Percentiles rank a stretch among this genome's conserved stretches.
Conservation (phyloP, 1,139 yeast genomes). For the Protomyces macrosporus region DNA sequence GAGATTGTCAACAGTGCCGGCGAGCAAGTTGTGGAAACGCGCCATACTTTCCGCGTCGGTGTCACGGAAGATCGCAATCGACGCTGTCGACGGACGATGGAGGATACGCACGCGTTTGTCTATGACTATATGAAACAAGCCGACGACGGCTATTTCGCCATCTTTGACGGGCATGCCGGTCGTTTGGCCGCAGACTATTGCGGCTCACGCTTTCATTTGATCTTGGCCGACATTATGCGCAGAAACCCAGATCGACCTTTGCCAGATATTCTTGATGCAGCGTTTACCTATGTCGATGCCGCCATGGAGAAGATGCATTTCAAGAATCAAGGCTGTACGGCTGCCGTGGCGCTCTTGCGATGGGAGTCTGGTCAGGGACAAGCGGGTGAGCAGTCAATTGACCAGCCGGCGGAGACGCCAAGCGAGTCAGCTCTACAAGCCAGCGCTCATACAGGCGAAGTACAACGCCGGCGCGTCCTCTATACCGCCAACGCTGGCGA, state of each 20-base stretch:
- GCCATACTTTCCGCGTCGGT: constrained; percentile 51
- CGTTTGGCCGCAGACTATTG: constrained; percentile 92
- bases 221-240: constrained; percentile 53
- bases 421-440: not conserved
- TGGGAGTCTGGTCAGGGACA: constrained; percentile 55
- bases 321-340: constrained; percentile 83
- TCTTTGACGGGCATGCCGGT: constrained; percentile 98
- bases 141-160: constrained; percentile 94
- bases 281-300: constrained; percentile 69
- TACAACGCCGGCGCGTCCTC: constrained; percentile 49
- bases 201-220: constrained; percentile 74
- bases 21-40: constrained; percentile 5
- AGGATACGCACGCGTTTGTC: constrained; percentile 90
- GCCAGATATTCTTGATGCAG: constrained; percentile 39
- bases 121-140: constrained; percentile 83
- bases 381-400: not conserved
- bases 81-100: constrained; percentile 84
- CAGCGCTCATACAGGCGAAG: not conserved
- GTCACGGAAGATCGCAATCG: constrained; percentile 83
- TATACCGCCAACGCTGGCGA: constrained; percentile 97
- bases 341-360: constrained; percentile 84
- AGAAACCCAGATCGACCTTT: constrained; percentile 35
- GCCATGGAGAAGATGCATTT: constrained; percentile 48
- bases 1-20: constrained; percentile 20
- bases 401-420: not conserved